Evolutionary conservation across 2,329 filamentous ascomycete species (phyloP).

Genomic region (Trichoderma hamatum): DNA sequence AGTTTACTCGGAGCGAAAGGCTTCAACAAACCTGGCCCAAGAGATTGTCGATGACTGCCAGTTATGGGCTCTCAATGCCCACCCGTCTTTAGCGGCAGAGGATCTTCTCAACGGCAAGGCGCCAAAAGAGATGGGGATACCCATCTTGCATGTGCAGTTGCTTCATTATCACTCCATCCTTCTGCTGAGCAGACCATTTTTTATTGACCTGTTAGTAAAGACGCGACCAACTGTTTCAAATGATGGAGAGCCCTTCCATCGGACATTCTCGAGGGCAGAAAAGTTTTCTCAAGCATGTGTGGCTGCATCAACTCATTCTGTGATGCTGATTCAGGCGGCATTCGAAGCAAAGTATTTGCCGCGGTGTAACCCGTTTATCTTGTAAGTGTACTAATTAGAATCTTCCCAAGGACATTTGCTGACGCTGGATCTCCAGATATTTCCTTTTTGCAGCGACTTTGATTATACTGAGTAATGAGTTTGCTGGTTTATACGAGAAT

Average conservation of each 20-base stretch:
- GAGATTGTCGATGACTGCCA: conserved; percentile 51
- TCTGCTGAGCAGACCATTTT: conserved; percentile 66
- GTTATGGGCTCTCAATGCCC: conserved; percentile 39
- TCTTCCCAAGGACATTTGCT: neutral
- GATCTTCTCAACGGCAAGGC: conserved; percentile 20
- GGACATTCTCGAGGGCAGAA: conserved; percentile 42
- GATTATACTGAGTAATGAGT: conserved; percentile 60
- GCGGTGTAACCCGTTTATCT: conserved; percentile 57
- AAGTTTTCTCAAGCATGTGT: conserved; percentile 56
- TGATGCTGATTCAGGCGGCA: conserved; percentile 51
- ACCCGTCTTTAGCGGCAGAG: conserved; percentile 52
- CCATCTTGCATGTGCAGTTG: conserved; percentile 64
- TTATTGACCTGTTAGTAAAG: conserved; percentile 58
- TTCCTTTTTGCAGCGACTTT: conserved; percentile 60
- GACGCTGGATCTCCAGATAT: conserved; percentile 43
- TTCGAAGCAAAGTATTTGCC: conserved; percentile 50
- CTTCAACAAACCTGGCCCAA: conserved; percentile 60
- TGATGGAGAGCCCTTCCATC: neutral
- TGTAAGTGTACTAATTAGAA: conserved; percentile 47
- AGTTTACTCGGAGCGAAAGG: conserved; percentile 62
- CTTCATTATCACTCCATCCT: conserved; percentile 65
- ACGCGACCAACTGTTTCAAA: conserved; percentile 31
- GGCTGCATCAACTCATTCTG: conserved; percentile 52
- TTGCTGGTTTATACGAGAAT: conserved; percentile 53
- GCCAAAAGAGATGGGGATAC: conserved; percentile 51